Evolutionary conservation across 768 basidiomycete genomes (phyloP), one percentile per base, ranked within the genome.

Genomic region (Boletus rubroflammeus): DNA sequence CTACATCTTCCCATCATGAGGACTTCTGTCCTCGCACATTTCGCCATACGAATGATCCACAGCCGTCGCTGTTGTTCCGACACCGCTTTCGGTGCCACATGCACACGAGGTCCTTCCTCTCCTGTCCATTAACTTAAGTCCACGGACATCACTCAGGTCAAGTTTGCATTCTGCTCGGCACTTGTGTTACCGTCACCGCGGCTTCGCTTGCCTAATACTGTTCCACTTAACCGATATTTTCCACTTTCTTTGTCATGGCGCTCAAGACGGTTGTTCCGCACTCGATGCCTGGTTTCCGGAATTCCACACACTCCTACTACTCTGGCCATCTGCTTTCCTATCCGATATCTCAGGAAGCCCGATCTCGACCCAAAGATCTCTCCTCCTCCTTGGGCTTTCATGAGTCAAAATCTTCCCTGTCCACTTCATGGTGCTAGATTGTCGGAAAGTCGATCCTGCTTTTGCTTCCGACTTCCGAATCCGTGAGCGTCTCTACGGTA

Each of bases 121-220:
- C 66, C 62, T 62, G 64, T 68, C 60, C 51, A 69, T 69, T 69
- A 70, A 71, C 71, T 70, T 71, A 71, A 71, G 61, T 71, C 69
- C 69, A 72, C 69, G 69, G 69, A 72, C 69, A 71, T 70, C 64
- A 60, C 62, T 55, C 63, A 61, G 61, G 54, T 66, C 53, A 52
- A 58, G 62, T 59, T 43, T 67, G 55, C 59, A 62, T 54, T 54
- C 47, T 70, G 65, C 61, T 70, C 69, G 70, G 70, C 70, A 70
- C 60, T 57, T 58, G 65, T 58, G 50, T 36, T 71, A 56, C 69
- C 71, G 71, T 70, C 65, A 72, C 69, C 69, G 71, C 63, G 71
- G 71, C 60, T 61, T 72, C 67, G 65, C 67, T 70, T 65, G 65
- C 63, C 61, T 68, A 66, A 61, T 70, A 56, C 48, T 59, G 54